Conservation (phyloP, 371 early-diverging fungal genomes). For the Rhizopus delemar region DNA sequence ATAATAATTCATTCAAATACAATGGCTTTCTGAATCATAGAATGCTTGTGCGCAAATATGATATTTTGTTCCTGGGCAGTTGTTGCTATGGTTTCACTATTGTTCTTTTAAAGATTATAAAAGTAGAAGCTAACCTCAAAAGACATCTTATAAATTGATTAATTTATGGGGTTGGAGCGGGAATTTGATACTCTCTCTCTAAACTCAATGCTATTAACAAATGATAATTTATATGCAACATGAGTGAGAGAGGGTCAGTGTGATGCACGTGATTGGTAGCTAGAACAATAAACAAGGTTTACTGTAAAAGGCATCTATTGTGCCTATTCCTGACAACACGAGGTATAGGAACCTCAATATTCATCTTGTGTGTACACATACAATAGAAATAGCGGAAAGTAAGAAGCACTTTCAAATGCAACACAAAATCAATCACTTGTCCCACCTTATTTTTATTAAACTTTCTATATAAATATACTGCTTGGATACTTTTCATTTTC, state of each 20-base stretch:
- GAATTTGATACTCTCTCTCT: no score
- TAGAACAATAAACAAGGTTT: background rate
- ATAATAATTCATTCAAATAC: no score
- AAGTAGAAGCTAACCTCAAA: no score
- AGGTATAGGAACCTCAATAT: background rate
- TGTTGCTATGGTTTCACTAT: no score
- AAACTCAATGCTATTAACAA: background rate
- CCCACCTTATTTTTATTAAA: constrained; percentile 9
- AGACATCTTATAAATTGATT: no score
- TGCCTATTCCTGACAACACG: constrained; percentile 7
- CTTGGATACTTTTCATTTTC: constrained; percentile 7
- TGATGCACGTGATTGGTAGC: constrained; percentile 5
- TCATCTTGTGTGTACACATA: constrained; percentile 3
- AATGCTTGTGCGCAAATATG: no score
- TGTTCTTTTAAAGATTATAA: no score
- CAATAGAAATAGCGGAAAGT: constrained; percentile 20
- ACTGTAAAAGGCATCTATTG: constrained; percentile 1
- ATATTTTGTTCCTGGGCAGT: no score
- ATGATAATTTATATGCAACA: background rate
- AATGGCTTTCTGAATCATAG: no score
- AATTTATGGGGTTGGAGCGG: no score
- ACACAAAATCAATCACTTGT: constrained; percentile 26
- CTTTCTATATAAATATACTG: constrained; percentile 3
- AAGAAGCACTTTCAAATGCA: constrained; percentile 6
- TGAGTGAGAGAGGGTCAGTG: background rate